Evolutionary conservation across 352 stramenopile genomes (phyloP).

Genomic region (Pythium biforme): DNA sequence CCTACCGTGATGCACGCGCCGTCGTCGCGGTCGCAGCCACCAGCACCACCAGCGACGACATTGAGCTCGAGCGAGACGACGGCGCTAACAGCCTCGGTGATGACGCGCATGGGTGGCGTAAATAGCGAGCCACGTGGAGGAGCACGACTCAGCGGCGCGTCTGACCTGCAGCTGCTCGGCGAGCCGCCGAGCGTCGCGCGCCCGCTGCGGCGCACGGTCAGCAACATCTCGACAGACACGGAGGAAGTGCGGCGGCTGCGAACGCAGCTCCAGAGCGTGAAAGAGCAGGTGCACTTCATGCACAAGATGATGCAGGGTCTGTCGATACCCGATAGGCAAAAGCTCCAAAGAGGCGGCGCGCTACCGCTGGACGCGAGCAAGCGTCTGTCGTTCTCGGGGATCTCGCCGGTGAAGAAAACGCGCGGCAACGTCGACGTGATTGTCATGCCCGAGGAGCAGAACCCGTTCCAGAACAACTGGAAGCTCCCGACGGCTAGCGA

Average conservation of each 20-base stretch:
- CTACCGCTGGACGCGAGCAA: not conserved
- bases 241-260: slow-evolving; percentile 25
- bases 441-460: slow-evolving; percentile 21
- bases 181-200: slow-evolving; percentile 2
- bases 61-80: not conserved
- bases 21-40: too few species aligned
- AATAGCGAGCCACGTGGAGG: slow-evolving; percentile 4
- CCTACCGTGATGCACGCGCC: not conserved
- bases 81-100: not conserved
- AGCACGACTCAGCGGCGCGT: not conserved
- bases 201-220: slow-evolving; percentile 11
- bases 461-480: slow-evolving; percentile 13
- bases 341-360: not conserved
- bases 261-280: slow-evolving; percentile 26
- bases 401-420: slow-evolving; percentile 26
- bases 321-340: slow-evolving; percentile 6
- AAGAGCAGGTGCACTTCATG: slow-evolving; percentile 26
- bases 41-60: too few species aligned
- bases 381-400: slow-evolving; percentile 21
- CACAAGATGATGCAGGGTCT: slow-evolving; percentile 25
- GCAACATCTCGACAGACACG: slow-evolving; percentile 15
- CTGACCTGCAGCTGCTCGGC: not conserved
- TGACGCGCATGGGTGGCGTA: slow-evolving; percentile 1
- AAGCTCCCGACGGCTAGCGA: not conserved
- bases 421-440: slow-evolving; percentile 14